Conservation (phyloP, 2,329 filamentous ascomycete species). For the Nemania diffusa region DNA sequence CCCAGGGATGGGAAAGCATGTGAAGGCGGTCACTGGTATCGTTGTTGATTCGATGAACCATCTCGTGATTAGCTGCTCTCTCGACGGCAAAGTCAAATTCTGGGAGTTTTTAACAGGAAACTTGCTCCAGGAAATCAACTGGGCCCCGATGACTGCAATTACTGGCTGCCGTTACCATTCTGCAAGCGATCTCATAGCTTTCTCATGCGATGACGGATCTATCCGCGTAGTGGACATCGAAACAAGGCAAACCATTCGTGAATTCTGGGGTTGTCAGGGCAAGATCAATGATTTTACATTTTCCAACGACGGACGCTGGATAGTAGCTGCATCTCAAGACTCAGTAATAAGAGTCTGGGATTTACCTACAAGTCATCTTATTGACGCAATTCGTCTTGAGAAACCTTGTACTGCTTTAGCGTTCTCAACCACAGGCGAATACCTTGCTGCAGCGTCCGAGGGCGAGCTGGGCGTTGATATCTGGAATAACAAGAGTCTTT, state of each 20-base stretch:
- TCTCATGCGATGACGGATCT: conserved; percentile 88
- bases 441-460: conserved; percentile 87
- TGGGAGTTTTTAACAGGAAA: conserved; percentile 93
- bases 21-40: conserved; percentile 83
- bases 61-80: conserved; percentile 82
- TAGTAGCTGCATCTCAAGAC: conserved; percentile 87
- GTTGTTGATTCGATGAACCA: conserved; percentile 91
- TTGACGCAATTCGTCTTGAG: conserved; percentile 86
- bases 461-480: conserved; percentile 88
- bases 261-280: conserved; percentile 84
- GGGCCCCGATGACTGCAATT: conserved; percentile 80
- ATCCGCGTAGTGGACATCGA: conserved; percentile 91
- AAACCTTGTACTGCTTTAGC: conserved; percentile 84
- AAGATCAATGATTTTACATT: conserved; percentile 86
- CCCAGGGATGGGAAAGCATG: conserved; percentile 76
- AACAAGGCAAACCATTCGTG: conserved; percentile 89
- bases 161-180: conserved; percentile 83
- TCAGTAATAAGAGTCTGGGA: conserved; percentile 90
- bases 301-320: conserved; percentile 92
- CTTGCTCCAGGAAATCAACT: conserved; percentile 83
- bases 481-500: conserved; percentile 94
- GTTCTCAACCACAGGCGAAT: conserved; percentile 91
- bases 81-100: conserved; percentile 95
- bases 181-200: conserved; percentile 84
- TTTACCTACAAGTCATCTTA: conserved; percentile 91